These are phyloP conservation scores for Sambucus nigra DNA, from an alignment of 129 eudicot genomes.

Conservation along the genomic window DNA sequence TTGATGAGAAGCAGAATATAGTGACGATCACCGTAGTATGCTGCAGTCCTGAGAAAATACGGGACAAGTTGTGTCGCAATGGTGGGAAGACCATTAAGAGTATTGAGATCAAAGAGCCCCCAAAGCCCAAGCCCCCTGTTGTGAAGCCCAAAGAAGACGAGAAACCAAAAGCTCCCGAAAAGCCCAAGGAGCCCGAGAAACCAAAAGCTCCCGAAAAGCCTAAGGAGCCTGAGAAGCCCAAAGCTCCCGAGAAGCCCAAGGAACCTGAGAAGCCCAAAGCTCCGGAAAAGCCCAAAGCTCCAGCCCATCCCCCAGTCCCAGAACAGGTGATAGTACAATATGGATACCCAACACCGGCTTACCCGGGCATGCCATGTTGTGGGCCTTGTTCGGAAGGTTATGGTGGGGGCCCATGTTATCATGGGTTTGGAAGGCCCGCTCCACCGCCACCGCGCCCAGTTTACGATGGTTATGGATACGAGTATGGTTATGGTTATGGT, in stretches of 20 bases:
- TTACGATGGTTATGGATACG: conserved; percentile 27
- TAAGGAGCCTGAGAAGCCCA: conserved; percentile 10
- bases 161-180: conserved; percentile 5
- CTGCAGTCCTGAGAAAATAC: conserved; percentile 48
- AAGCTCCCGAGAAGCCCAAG: conserved; percentile 13
- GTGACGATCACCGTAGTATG: conserved; percentile 49
- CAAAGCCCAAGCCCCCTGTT: conserved; percentile 15
- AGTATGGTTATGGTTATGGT: conserved; percentile 7
- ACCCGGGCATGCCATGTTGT: conserved; percentile 24
- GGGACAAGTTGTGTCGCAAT: conserved; percentile 47
- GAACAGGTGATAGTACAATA: background rate
- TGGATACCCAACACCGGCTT: conserved; percentile 30
- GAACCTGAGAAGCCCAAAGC: conserved; percentile 10
- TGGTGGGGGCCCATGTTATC: conserved; percentile 33
- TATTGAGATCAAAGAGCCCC: conserved; percentile 33
- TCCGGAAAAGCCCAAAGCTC: conserved; percentile 14
- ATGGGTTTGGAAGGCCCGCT: conserved; percentile 22
- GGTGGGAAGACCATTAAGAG: conserved; percentile 38
- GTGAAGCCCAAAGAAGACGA: conserved; percentile 9
- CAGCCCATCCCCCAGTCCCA: conserved; percentile 17
- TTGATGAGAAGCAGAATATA: conserved; percentile 43
- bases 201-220: conserved; percentile 13
- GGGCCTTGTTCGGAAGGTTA: conserved; percentile 34
- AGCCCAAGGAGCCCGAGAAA: conserved; percentile 2
- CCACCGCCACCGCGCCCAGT: conserved; percentile 24